Evolutionary conservation across 164 flowering plant genomes (phyloP), one percentile per base, ranked within the genome.

Genomic region (Annona cherimola): DNA sequence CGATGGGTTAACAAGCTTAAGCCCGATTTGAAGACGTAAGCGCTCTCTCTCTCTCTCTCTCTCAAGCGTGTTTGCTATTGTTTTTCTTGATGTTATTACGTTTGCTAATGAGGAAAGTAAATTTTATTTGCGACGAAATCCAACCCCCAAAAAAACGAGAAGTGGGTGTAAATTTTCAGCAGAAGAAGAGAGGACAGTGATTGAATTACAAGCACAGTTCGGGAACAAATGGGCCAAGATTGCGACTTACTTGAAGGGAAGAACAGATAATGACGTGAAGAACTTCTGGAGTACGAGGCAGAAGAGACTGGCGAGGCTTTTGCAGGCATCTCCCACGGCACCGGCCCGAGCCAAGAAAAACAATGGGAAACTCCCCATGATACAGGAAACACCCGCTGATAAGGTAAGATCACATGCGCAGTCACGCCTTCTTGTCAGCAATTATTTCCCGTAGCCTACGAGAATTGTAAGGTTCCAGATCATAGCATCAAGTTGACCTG

Each of bases 141-240:
- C 57, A 50, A 9, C 14, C 14, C 9, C 9, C 9, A 50, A 50
- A 11, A 65, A 65, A 44, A 44, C 8, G 1, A 2, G 63, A 50
- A 86, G 97, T 79, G 93, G 95, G 67, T 87, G 94, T 84, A 92
- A 94, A 79, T 92, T 94, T 73, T 80, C 96, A 19, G 74, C 79
- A 16, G 95, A 94, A 77, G 98, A 92, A 68, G 98, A 94, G 83
- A 85, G 89, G 72, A 74, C 86, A 69, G 96, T 94, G 85, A 90
- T 94, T 42, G 98, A 94, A 50, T 79, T 94, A 80, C 98, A 94
- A 81, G 87, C 87, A 4, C 79, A 87, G 65, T 81, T 88, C 39
- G 98, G 98, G 73, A 94, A 94, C 87, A 92, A 90, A 77, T 94
- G 98, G 98, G 97, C 97, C 0, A 87, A 77, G 73, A 94, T 94